phyloP scores from a whole-genome alignment of 2,329 filamentous ascomycete genomes.

The Fusarium sp. region DNA sequence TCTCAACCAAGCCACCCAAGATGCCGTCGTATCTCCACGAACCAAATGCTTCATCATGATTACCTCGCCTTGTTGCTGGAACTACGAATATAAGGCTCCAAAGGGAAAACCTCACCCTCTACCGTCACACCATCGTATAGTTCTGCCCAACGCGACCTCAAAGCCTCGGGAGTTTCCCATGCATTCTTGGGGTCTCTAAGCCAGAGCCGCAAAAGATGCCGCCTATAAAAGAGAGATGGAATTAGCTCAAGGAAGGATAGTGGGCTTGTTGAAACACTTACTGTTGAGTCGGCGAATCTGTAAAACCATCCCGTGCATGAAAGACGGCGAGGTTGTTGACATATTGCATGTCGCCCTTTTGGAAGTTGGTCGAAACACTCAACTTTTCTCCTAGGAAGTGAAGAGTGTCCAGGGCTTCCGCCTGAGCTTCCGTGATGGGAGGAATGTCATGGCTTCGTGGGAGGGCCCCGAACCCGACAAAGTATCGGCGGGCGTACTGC shows the following conservation, averaged over 20 bases:
- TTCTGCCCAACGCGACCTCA: conserved; percentile 20
- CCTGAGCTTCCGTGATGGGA: conserved; percentile 62
- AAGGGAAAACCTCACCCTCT: conserved; percentile 20
- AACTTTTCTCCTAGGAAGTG: conserved; percentile 59
- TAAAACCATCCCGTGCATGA: conserved; percentile 61
- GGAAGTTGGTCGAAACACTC: conserved; percentile 55
- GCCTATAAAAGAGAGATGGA: conserved; percentile 34
- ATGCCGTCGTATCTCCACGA: no score
- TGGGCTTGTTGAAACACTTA: background rate
- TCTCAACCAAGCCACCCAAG: background rate
- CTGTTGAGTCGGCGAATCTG: conserved; percentile 23
- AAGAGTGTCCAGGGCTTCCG: conserved; percentile 61
- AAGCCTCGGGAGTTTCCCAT: conserved; percentile 48
- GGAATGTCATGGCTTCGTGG: conserved; percentile 66
- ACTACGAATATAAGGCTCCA: conserved; percentile 29
- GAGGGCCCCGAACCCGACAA: conserved; percentile 29
- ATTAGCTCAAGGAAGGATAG: no score
- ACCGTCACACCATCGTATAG: conserved; percentile 17
- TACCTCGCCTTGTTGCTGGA: conserved; percentile 21
- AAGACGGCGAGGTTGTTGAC: conserved; percentile 65
- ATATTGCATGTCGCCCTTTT: conserved; percentile 63
- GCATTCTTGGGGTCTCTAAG: conserved; percentile 58
- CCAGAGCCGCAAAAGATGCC: conserved; percentile 61
- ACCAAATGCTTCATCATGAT: no score
- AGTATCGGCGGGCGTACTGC: conserved; percentile 31